Evolutionary conservation across 1,284 basidiomycete species (phyloP).

Genomic region (Trichosporon asahii): DNA sequence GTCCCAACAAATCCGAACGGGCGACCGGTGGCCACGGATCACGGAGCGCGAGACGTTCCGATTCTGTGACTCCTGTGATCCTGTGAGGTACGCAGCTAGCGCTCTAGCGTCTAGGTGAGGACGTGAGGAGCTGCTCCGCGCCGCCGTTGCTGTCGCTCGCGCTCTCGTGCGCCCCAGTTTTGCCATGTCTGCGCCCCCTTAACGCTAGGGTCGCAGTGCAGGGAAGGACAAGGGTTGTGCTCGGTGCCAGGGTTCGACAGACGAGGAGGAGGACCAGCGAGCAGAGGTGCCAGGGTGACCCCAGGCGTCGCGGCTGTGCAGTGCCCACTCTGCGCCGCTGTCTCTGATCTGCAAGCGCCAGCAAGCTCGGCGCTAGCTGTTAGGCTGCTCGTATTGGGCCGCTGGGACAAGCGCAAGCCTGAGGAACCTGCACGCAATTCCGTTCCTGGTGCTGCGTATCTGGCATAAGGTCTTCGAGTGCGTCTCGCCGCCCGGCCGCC

Average conservation of each 20-base stretch:
- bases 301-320: background rate
- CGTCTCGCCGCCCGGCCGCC: no score
- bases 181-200: constrained; percentile 1
- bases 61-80: no score
- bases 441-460: background rate
- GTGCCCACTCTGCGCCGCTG: background rate
- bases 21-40: background rate
- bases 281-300: background rate
- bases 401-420: background rate
- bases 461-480: background rate
- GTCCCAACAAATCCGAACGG: background rate
- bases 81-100: background rate
- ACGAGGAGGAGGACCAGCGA: no score
- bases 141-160: no score
- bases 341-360: background rate
- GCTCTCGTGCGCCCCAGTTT: background rate
- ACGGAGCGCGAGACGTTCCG: background rate
- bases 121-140: background rate
- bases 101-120: no score
- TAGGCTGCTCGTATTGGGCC: no score
- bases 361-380: background rate
- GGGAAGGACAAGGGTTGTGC: background rate
- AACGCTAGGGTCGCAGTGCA: background rate
- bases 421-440: background rate
- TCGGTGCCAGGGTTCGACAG: background rate